Base-by-base conservation (phyloP, 768 basidiomycete species). In the Podaxis sp. region DNA sequence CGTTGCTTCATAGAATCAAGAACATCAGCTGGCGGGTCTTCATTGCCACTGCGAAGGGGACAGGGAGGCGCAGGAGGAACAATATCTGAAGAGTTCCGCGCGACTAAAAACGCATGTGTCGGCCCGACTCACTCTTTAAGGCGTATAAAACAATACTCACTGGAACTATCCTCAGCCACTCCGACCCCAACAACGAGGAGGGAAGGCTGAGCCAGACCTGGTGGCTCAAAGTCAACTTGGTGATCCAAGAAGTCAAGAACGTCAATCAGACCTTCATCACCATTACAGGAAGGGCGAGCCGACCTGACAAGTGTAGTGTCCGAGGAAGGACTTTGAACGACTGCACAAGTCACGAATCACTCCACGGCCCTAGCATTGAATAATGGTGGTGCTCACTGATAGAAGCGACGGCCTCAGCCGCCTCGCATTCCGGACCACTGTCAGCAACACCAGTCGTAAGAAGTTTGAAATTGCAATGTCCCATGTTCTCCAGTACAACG, bases 311-410 rank as follows among this genome's bases (percentile, higher is more conserved):
- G 18, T 7, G 7, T 2, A 3, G 37, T 18, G 13, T 55, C 53
- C 35, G 21, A 55, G 16, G 53, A 55, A 42, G 53, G 53, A 16
- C 53, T 55, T 23, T 55, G 53, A 25, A 55, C 37, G 18, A 55
- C 53, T 55, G 1, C 9, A 47, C 16, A n/a, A 21, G 46, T 0
- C 46, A n/a, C 18, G 9, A 47, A 23, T 10, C 16, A 23, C 5
- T n/a, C 21, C 18, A n/a, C 46, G 5, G 38, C 3, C 11, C 16
- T 2, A 2, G n/a, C 0, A 47, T 21, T 47, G n/a, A 23, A n/a
- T 5, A 18, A n/a, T 47, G 21, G 18, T 1, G 21, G 46, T 23
- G 3, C 46, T 47, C 46, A 47, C 46, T 23, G 46, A 21, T 10
- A n/a, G 46, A 36, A 40, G 37, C 21, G 4, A 21, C 23, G 14